Evolutionary conservation across 495 filamentous ascomycete species (phyloP), one percentile per base, ranked within the genome.

Genomic region (Penicillium odoratum): DNA sequence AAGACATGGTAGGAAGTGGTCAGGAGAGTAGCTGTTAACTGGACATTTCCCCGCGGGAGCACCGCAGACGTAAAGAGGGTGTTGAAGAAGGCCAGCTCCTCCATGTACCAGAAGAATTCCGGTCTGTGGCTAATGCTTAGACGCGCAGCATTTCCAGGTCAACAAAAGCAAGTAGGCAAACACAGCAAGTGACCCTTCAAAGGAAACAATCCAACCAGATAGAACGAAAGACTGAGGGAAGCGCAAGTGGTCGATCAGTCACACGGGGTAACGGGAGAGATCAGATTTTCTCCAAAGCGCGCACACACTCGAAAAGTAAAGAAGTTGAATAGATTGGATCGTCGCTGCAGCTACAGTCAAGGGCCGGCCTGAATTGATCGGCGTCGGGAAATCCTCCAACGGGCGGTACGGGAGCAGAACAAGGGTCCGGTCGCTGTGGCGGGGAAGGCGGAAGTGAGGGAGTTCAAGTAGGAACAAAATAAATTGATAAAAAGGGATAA

Each of bases 21-120:
- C 55, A 60, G 48, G 45, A 49, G 45, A 45, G 40, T 38, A 56
- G 31, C 45, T 60, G 26, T 65, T 56, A 53, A 51, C 28, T 62
- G 60, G 53, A 68, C 67, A 72, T 78, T 69, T 70, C 72, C 68
- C 59, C 47, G 46, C 64, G 51, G 53, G 51, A 58, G 56, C 56
- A 62, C 55, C 57, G 62, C 58, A 62, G 55, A 38, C 57, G 51
- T 64, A 59, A 62, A 52, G 53, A 59, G 53, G 62, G 58, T 68
- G 62, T 67, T 51, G 71, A 69, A 62, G 65, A 61, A 74, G 72
- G 67, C 73, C 75, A 78, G 72, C 75, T 76, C 64, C 67, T 75
- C 69, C 69, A 75, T 70, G 64, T 64, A 75, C 68, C 52, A 45
- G 29, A 44, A 43, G 25, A 28, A 11, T 51, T 57, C 58, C 40